phyloP scores from a whole-genome alignment of 139 green algal genomes.

The Chlorella sp. region DNA sequence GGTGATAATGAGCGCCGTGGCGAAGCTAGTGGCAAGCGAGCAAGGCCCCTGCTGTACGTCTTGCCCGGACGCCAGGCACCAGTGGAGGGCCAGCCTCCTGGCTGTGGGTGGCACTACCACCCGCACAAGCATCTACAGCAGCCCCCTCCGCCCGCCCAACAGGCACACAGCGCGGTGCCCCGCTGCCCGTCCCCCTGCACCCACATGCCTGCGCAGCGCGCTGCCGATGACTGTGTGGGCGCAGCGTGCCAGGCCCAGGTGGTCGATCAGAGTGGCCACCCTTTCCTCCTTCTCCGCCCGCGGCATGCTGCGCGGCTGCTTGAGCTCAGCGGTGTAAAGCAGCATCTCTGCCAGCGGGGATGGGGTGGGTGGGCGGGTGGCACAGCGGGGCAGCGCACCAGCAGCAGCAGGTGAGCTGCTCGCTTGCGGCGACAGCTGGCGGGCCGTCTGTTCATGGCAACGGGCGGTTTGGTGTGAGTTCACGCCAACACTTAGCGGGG shows the following conservation, averaged over 20 bases:
- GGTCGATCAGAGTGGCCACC: slow-evolving; percentile 31
- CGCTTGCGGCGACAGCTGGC: no score
- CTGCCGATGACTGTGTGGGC: slow-evolving; percentile 32
- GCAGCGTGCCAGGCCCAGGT: slow-evolving; percentile 34
- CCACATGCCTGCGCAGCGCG: slow-evolving; percentile 13
- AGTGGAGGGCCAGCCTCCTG: not conserved
- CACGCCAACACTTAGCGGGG: no score
- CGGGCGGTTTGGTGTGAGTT: no score
- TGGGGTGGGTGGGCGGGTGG: not conserved
- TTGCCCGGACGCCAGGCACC: no score
- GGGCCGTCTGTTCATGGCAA: no score
- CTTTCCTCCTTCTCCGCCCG: slow-evolving; percentile 52
- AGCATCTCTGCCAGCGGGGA: slow-evolving; percentile 75
- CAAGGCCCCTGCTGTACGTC: no score
- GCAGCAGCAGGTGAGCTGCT: not conserved
- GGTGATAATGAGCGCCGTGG: not conserved
- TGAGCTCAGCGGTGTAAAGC: slow-evolving; percentile 87
- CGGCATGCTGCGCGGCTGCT: slow-evolving; percentile 57
- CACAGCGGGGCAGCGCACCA: not conserved
- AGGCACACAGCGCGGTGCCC: not conserved
- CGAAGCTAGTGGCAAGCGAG: no score
- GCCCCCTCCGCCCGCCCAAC: not conserved
- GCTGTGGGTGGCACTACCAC: not conserved
- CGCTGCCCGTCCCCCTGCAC: not conserved
- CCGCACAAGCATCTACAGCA: not conserved